These are phyloP conservation scores for Metschnikowia sp. DNA, from an alignment of 805 yeast genomes.

Conservation along the genomic window DNA sequence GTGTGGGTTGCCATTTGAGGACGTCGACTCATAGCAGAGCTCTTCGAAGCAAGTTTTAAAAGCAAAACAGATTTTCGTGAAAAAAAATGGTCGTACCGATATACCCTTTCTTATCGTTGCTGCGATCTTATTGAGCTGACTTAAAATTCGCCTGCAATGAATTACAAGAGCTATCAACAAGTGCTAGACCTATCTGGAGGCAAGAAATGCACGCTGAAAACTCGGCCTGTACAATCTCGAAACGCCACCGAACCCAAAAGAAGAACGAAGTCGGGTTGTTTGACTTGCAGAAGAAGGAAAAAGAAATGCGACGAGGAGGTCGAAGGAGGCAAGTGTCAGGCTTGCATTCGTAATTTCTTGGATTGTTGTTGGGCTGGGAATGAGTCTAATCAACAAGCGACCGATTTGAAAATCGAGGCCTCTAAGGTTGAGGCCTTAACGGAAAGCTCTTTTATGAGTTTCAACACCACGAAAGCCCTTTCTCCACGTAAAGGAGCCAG, in stretches of 20 bases:
- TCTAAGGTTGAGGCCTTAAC: background rate
- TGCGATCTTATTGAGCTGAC: background rate
- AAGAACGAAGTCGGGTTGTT: conserved; percentile 23
- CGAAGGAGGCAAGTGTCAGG: conserved; percentile 43
- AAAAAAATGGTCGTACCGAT: background rate
- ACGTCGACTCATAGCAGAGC: conserved; percentile 7
- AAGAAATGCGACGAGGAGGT: conserved; percentile 56
- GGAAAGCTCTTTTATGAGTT: background rate
- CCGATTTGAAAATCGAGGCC: background rate
- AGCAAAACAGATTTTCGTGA: conserved; percentile 5
- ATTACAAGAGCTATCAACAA: conserved; percentile 37
- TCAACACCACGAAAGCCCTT: background rate
- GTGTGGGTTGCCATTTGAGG: conserved; percentile 15
- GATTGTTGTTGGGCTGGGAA: conserved; percentile 42
- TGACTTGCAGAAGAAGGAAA: conserved; percentile 61
- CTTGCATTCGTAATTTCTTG: conserved; percentile 41
- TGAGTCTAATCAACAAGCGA: background rate
- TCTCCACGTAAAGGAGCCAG: conserved; percentile 16
- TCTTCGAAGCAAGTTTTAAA: background rate
- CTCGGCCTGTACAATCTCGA: conserved; percentile 3
- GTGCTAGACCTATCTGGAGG: conserved; percentile 27
- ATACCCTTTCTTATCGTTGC: too few relatives aligned
- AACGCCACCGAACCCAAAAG: conserved; percentile 14
- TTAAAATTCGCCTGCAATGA: conserved; percentile 11
- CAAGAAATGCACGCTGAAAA: conserved; percentile 9